Conservation (phyloP, 306 rosid species). For the Oemleria cerasiformis region DNA sequence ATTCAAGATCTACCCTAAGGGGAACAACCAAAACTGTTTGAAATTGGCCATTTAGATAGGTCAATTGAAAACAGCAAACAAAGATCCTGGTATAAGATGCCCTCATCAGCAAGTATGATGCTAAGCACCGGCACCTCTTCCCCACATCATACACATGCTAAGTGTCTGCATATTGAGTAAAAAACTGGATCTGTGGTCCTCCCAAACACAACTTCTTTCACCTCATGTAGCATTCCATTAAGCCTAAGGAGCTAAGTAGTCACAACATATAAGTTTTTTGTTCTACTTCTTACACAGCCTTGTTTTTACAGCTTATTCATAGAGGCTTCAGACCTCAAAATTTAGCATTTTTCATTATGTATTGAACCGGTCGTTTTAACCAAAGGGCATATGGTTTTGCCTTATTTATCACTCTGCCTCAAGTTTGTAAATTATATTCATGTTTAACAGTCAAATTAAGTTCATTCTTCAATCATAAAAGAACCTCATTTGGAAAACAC, state of each 20-base stretch:
- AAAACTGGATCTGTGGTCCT: neutral
- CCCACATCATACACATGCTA: neutral
- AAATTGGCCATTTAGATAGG: neutral
- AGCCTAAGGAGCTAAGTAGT: neutral
- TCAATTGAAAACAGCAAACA: neutral
- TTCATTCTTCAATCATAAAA: neutral
- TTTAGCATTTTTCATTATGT: neutral
- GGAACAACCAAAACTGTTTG: neutral
- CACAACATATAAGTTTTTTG: neutral
- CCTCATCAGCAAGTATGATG: neutral
- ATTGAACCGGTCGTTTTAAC: neutral
- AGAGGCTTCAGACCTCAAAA: neutral
- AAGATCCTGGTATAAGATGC: neutral
- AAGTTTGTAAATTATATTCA: neutral
- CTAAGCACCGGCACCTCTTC: neutral
- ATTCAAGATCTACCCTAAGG: conserved; percentile 8
- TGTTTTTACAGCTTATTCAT: neutral
- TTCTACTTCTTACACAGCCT: neutral
- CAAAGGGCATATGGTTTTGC: neutral
- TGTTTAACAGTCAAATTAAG: neutral
- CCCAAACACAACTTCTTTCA: neutral
- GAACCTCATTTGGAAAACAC: neutral
- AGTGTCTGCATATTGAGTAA: neutral
- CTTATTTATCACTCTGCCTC: neutral
- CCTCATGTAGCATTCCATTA: neutral